Evolutionary conservation across 495 filamentous ascomycete genomes (phyloP), one percentile per base, ranked within the genome.

Genomic region (Xylaria grammica): DNA sequence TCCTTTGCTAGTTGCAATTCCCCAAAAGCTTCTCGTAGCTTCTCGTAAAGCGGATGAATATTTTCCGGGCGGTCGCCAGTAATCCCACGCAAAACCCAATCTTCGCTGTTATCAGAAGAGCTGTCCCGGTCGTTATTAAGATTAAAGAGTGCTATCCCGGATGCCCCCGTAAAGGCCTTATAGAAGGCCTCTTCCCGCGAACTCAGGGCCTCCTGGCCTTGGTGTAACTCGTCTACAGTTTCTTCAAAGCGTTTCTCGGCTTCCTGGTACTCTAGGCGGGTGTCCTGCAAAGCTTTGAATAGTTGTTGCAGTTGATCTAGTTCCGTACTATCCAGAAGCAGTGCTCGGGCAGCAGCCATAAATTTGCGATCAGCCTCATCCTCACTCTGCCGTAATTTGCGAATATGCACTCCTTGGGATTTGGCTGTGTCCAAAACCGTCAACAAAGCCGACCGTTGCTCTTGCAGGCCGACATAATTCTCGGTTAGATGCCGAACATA

Each of bases 1-100:
- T 74, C 72, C 26, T 50, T 71, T 26, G 72, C 70, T 10, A 74
- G 49, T 44, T 74, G 70, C 50, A 74, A 46, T 45, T 74, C 72
- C 15, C 65, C 54, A 30, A 67, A 67, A n/a, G 66, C 70, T 34
- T 67, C 65, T 22, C 66, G 66, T 24, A 72, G 67, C 38, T 73
- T 67, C 49, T 73, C 66, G 42, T 71, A 71, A 20, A 72, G 56
- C 22, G 72, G 70, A 60, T 72, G 70, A 19, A 64, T 66, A 42
- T 58, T 66, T 30, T 65, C 64, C 13, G 70, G 70, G 15, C 70
- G 72, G 24, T 74, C 70, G 48, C 72, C 70, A 10, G 64, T 67
- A 44, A 72, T 74, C 42, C 70, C 72, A 29, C 60, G 65, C 19
- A 74, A 50, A 38, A 40, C 36, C 10, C 67, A 62, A 44, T 69